Evolutionary conservation across 108 stramenopile genomes (phyloP), one percentile per base, ranked within the genome.

Genomic region (Pseudonitzschia multiseries): DNA sequence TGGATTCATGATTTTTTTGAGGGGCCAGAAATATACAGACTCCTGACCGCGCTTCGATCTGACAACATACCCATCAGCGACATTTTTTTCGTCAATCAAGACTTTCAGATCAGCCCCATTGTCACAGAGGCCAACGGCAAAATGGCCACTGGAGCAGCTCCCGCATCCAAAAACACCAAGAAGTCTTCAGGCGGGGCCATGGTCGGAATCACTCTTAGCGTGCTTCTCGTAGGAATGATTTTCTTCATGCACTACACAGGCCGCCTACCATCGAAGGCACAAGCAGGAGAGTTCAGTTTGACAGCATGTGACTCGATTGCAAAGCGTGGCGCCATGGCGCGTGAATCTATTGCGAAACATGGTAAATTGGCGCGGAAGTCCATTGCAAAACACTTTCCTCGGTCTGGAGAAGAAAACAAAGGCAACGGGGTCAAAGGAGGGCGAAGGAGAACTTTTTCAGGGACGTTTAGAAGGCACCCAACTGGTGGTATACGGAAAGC

Each of bases 381-480:
- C 8, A 28, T 57, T 8, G n/a, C 54, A 1, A 42, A 63, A 32
- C 31, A 17, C 13, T 14, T 71, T 4, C 54, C 46, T 1, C 12
- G 8, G 17, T 48, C 46, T 14, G 31, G 32, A 63, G 36, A 10
- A 27, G 13, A 36, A 33, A 73, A 12, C 22, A 24, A 33, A 27
- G 61, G 52, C n/a, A 15, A 61, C n/a, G n/a, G n/a, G 32, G 46
- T 48, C 18, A 12, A 29, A 31, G 64, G 51, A 41, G 48, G 75
- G 24, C 66, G 66, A 8, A 42, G 46, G 33, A 53, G 75, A 31
- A 69, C 75, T 41, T 76, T 42, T 44, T 76, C 75, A 0, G 75
- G 75, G n/a, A 76, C 67, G 24, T 76, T 69, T 50, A 43, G 75
- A 31, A 68, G 75, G 18, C 51, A 63, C 20, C 75, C 75, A 4